These are phyloP conservation scores for Phellopilus nigrolimitatus DNA, from an alignment of 1,284 basidiomycete genomes.

Conservation along the genomic window DNA sequence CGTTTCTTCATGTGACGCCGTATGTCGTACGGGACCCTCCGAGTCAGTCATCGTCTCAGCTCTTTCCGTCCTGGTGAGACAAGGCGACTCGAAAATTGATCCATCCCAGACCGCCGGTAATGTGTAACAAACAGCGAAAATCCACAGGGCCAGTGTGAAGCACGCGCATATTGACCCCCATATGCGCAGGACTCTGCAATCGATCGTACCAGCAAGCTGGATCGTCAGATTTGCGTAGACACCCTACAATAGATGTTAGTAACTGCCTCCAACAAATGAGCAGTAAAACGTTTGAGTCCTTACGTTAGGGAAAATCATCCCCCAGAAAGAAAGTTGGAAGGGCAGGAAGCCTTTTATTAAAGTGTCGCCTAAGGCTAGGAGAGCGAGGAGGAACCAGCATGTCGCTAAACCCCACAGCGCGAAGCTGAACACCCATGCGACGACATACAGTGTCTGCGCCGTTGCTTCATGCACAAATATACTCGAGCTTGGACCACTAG, in stretches of 20 bases:
- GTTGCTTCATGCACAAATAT: constrained; percentile 33
- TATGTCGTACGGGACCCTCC: no score
- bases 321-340: constrained; percentile 52
- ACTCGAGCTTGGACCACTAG: constrained; percentile 31
- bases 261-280: background rate
- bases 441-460: constrained; percentile 37
- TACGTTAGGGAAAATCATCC: constrained; percentile 58
- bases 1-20: no score
- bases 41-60: background rate
- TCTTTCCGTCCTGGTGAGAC: background rate
- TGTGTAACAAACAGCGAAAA: constrained; percentile 43
- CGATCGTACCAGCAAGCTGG: constrained; percentile 45
- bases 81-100: constrained; percentile 37
- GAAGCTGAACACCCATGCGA: constrained; percentile 44
- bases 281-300: constrained; percentile 22
- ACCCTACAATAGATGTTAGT: constrained; percentile 33
- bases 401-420: constrained; percentile 45
- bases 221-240: constrained; percentile 65
- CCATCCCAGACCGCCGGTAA: constrained; percentile 34
- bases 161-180: constrained; percentile 51
- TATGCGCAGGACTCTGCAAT: constrained; percentile 47
- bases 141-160: constrained; percentile 52
- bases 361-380: constrained; percentile 20
- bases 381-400: background rate
- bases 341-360: constrained; percentile 35